Percentiles rank a stretch among this genome's conserved stretches.
Conservation (phyloP, 108 stramenopile species). For the Cyclotella choctawhatcheeana region DNA sequence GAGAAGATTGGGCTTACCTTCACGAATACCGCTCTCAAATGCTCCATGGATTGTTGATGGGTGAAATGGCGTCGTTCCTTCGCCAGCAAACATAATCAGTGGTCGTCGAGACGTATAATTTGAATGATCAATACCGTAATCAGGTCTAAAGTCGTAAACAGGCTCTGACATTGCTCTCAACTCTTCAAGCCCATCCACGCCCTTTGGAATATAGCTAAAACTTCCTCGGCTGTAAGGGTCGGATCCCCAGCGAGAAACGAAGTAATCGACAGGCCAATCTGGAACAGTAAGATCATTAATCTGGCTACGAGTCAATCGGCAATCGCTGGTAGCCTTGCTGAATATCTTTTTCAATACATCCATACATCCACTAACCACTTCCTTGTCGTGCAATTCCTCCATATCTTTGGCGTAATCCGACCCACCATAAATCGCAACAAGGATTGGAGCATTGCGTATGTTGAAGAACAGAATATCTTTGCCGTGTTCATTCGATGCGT, state of each 20-base stretch:
- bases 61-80: slow-evolving; percentile 91
- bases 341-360: slow-evolving; percentile 66
- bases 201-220: slow-evolving; percentile 77
- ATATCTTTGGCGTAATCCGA: slow-evolving; percentile 68
- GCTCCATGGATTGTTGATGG: slow-evolving; percentile 94
- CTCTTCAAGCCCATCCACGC: slow-evolving; percentile 69
- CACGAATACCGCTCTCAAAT: slow-evolving; percentile 89
- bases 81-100: slow-evolving; percentile 93
- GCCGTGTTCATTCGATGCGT: slow-evolving; percentile 58
- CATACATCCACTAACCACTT: slow-evolving; percentile 72
- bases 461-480: slow-evolving; percentile 66
- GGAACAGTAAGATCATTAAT: slow-evolving; percentile 40
- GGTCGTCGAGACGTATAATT: slow-evolving; percentile 36
- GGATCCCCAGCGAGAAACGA: slow-evolving; percentile 79
- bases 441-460: slow-evolving; percentile 63
- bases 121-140: too few relatives aligned
- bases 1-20: slow-evolving; percentile 33
- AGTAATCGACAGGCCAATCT: slow-evolving; percentile 69
- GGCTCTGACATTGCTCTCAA: slow-evolving; percentile 62
- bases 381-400: slow-evolving; percentile 65
- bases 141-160: slow-evolving; percentile 54
- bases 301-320: slow-evolving; percentile 36
- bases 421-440: slow-evolving; percentile 83
- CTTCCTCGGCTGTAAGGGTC: slow-evolving; percentile 71
- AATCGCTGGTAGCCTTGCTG: slow-evolving; percentile 39